phyloP scores from a whole-genome alignment of 768 basidiomycete species.

The Rhizopogon vinicolor region DNA sequence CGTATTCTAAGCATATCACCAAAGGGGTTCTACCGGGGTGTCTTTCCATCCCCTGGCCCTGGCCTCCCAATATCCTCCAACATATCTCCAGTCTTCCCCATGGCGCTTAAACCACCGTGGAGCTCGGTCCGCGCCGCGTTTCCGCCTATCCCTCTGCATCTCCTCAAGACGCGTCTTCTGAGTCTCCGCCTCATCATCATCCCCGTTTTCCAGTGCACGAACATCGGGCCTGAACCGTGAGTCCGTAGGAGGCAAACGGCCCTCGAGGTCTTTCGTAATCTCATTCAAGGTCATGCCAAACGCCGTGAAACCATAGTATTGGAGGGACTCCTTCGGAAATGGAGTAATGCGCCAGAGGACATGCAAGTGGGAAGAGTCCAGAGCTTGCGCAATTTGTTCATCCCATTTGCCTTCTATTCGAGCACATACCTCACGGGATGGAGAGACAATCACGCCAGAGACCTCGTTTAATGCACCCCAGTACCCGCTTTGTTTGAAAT shows the following conservation, averaged over 20 bases:
- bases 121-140: constrained; percentile 47
- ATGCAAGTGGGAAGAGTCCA: constrained; percentile 64
- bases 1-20: constrained; percentile 38
- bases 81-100: constrained; percentile 70
- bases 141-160: constrained; percentile 69
- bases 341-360: constrained; percentile 75
- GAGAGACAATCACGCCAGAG: constrained; percentile 51
- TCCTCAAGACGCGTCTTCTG: constrained; percentile 74
- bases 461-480: constrained; percentile 78
- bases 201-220: constrained; percentile 75
- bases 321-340: constrained; percentile 65
- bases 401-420: constrained; percentile 90
- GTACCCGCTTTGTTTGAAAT: constrained; percentile 84
- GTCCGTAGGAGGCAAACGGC: constrained; percentile 72
- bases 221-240: constrained; percentile 81
- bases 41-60: constrained; percentile 61
- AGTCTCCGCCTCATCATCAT: constrained; percentile 63
- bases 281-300: constrained; percentile 82
- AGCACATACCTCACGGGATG: constrained; percentile 49
- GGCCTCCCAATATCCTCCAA: constrained; percentile 82
- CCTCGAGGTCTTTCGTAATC: constrained; percentile 59
- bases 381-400: constrained; percentile 66
- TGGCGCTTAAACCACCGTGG: constrained; percentile 76
- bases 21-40: constrained; percentile 45
- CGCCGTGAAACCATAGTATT: constrained; percentile 80